phyloP scores from a whole-genome alignment of 1,284 basidiomycete genomes.

The Sporisorium graminicola region DNA sequence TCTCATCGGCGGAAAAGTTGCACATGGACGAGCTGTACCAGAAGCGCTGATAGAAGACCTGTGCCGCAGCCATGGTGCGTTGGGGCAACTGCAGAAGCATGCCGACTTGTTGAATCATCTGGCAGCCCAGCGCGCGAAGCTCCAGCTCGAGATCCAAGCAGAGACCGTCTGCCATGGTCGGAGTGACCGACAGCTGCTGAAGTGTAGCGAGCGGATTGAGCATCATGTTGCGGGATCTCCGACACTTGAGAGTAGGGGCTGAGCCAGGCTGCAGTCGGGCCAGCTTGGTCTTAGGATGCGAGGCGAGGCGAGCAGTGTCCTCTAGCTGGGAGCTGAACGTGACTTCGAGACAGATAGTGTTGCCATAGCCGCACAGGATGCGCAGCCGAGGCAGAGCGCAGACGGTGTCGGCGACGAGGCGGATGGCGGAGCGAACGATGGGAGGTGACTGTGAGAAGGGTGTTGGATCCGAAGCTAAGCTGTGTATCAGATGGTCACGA shows the following conservation, averaged over 20 bases:
- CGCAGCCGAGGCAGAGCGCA: not conserved
- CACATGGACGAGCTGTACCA: constrained; percentile 95
- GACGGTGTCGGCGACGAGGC: not conserved
- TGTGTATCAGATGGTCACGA: too few species aligned
- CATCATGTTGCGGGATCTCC: constrained; percentile 52
- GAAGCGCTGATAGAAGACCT: constrained; percentile 95
- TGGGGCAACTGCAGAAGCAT: constrained; percentile 93
- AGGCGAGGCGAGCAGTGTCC: not conserved
- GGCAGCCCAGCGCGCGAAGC: constrained; percentile 84
- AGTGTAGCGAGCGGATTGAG: constrained; percentile 87
- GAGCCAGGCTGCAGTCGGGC: too few species aligned
- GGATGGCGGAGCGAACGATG: not conserved
- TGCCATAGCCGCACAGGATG: not conserved
- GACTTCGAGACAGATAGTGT: not conserved
- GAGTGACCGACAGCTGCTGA: constrained; percentile 81
- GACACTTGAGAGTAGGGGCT: not conserved
- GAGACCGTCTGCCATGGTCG: constrained; percentile 85
- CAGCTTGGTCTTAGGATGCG: not conserved
- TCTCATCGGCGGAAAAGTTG: constrained; percentile 89
- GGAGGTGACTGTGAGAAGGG: too few species aligned
- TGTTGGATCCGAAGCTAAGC: too few species aligned
- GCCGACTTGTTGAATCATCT: constrained; percentile 90
- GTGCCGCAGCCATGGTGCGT: constrained; percentile 93
- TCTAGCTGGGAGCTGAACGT: not conserved
- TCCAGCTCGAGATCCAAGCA: constrained; percentile 84